Evolutionary conservation across 495 filamentous ascomycete species (phyloP).

Genomic region (Tricharina praecox): DNA sequence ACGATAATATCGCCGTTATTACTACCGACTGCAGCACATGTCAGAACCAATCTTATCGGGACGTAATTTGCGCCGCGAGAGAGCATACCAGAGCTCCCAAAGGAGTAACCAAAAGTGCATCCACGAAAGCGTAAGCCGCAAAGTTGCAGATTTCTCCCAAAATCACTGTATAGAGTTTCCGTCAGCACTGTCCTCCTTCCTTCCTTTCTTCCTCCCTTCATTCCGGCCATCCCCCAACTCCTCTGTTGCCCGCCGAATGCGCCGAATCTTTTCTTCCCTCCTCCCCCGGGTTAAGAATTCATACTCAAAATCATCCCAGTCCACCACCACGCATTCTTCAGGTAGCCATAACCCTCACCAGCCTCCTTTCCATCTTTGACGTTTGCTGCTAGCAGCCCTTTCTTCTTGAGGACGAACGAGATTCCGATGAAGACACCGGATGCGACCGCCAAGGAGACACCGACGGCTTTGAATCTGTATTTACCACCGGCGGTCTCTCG

Average conservation of each 20-base stretch:
- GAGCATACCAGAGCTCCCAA: constrained; percentile 65
- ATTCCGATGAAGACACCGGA: constrained; percentile 89
- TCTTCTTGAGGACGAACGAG: constrained; percentile 92
- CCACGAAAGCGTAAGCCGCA: constrained; percentile 89
- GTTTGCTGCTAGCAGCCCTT: constrained; percentile 78
- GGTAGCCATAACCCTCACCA: constrained; percentile 92
- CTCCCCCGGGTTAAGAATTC: too few species aligned
- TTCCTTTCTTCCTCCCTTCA: neutral
- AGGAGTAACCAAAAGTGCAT: constrained; percentile 90
- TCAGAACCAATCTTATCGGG: too few species aligned
- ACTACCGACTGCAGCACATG: constrained; percentile 48
- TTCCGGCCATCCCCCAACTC: neutral
- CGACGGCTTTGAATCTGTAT: constrained; percentile 61
- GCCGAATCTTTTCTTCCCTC: too few species aligned
- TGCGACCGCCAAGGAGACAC: constrained; percentile 67
- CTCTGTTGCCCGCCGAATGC: too few species aligned
- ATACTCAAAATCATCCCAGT: constrained; percentile 69
- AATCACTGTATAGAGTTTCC: constrained; percentile 43
- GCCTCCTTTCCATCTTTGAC: constrained; percentile 79
- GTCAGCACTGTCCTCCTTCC: too few species aligned
- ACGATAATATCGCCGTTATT: constrained; percentile 78
- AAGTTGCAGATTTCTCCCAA: constrained; percentile 95
- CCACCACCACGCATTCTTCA: constrained; percentile 96
- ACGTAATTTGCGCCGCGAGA: too few species aligned
- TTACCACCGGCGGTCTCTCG: neutral